A percentile compares a stretch with the other conserved stretches of the same genome.
These are phyloP conservation scores for Glycyrrhiza uralensis DNA, from an alignment of 306 rosid genomes.

Conservation along the genomic window DNA sequence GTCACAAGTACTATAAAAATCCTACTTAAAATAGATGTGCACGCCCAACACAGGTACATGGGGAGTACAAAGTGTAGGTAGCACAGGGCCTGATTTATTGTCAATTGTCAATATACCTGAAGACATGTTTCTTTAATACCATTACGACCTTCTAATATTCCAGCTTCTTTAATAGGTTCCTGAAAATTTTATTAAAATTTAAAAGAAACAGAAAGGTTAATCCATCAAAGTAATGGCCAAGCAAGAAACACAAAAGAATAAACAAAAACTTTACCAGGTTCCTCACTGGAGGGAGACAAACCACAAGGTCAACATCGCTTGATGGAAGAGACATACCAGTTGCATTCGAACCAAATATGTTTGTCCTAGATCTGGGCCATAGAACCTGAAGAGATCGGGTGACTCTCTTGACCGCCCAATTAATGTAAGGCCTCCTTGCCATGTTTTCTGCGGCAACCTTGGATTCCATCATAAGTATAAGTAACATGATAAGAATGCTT, in stretches of 20 bases:
- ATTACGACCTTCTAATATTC: conserved; percentile 96
- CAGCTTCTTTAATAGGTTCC: conserved; percentile 99
- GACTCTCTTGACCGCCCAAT: conserved; percentile 96
- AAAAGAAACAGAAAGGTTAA: conserved; percentile 7
- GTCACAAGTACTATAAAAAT: conserved; percentile 4
- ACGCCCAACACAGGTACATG: not conserved
- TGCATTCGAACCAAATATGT: conserved; percentile 87
- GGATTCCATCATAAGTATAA: conserved; percentile 33
- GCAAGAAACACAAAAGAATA: not conserved
- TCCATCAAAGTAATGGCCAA: conserved; percentile 2
- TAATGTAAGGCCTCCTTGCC: conserved; percentile 85
- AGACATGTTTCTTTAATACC: conserved; percentile 98
- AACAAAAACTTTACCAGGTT: conserved; percentile 59
- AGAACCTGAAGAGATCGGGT: conserved; percentile 88
- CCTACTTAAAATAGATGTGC: conserved; percentile 15
- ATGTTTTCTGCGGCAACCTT: conserved; percentile 82
- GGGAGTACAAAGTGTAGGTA: conserved; percentile 5
- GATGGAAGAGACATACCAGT: conserved; percentile 94
- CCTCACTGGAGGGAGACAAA: conserved; percentile 93
- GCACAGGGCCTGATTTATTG: not conserved
- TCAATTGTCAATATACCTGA: conserved; percentile 59
- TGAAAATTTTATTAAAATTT: conserved; percentile 26
- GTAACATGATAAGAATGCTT: conserved; percentile 19
- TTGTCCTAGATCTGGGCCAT: conserved; percentile 96
- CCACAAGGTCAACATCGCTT: conserved; percentile 98